phyloP scores from a whole-genome alignment of 768 basidiomycete species.

The Suillus ampliporus region DNA sequence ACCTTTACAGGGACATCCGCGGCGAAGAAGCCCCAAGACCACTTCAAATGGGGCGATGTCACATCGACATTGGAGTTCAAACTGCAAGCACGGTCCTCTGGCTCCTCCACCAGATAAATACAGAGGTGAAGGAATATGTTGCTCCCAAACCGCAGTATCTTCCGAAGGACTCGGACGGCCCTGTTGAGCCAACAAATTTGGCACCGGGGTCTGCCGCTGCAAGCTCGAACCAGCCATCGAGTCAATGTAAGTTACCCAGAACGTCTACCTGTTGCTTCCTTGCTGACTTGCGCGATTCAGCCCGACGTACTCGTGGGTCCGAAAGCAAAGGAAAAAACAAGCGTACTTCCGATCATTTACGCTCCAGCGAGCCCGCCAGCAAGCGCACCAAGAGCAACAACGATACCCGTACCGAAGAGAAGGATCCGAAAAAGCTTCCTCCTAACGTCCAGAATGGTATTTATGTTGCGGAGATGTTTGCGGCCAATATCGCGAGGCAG shows the following conservation, averaged over 20 bases:
- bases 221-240: not conserved
- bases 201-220: not conserved
- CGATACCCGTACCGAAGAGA: not conserved
- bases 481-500: slow-evolving; percentile 5
- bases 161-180: not conserved
- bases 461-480: slow-evolving; percentile 10
- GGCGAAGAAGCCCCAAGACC: not conserved
- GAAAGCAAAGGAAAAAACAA: no score
- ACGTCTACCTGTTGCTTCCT: not conserved
- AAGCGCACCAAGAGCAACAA: no score
- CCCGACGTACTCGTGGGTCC: not conserved
- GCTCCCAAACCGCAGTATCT: not conserved
- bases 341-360: not conserved
- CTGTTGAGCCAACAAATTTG: not conserved
- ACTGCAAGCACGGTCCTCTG: no score
- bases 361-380: no score
- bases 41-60: not conserved
- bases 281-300: not conserved
- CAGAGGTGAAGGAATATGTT: not conserved
- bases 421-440: not conserved
- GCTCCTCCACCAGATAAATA: not conserved
- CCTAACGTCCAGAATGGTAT: slow-evolving; percentile 1
- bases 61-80: not conserved
- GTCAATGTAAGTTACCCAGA: not conserved
- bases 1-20: not conserved